phyloP scores from a whole-genome alignment of 495 filamentous ascomycete genomes.

The Arthonia radiata region DNA sequence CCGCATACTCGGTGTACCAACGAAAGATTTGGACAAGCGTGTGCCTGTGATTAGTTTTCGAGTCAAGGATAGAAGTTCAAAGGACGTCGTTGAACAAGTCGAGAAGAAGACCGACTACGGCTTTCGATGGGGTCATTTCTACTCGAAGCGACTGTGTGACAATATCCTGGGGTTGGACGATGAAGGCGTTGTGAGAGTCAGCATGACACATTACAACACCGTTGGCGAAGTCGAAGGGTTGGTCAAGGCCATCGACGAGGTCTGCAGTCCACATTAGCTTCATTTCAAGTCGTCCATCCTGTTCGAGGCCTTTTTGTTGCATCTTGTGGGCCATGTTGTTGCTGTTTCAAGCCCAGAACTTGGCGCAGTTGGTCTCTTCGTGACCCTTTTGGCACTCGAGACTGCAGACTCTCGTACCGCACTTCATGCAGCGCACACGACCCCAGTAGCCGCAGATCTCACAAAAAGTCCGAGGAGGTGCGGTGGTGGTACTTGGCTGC shows the following conservation, averaged over 20 bases:
- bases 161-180: slow-evolving; percentile 34
- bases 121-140: slow-evolving; percentile 43
- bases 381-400: slow-evolving; percentile 59
- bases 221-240: too few species aligned
- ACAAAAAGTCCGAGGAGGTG: slow-evolving; percentile 48
- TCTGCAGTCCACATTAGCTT: too few species aligned
- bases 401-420: slow-evolving; percentile 56
- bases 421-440: slow-evolving; percentile 59
- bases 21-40: slow-evolving; percentile 17
- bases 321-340: too few species aligned
- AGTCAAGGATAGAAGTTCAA: slow-evolving; percentile 28
- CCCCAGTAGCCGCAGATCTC: slow-evolving; percentile 90
- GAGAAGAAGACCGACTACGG: slow-evolving; percentile 30
- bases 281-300: too few species aligned
- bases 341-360: slow-evolving; percentile 10
- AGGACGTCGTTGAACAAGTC: slow-evolving; percentile 33
- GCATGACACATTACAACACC: slow-evolving; percentile 58
- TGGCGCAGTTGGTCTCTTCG: slow-evolving; percentile 47
- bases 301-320: too few species aligned
- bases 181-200: slow-evolving; percentile 38
- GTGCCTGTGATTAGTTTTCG: slow-evolving; percentile 44
- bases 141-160: slow-evolving; percentile 32
- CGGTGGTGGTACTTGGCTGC: slow-evolving; percentile 20
- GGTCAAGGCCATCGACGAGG: too few species aligned
- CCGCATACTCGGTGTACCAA: slow-evolving; percentile 29